A percentile compares a stretch with the other conserved stretches of the same genome.
Conservation (phyloP, 2,329 filamentous ascomycete genomes). For the Diplocarpon mali region DNA sequence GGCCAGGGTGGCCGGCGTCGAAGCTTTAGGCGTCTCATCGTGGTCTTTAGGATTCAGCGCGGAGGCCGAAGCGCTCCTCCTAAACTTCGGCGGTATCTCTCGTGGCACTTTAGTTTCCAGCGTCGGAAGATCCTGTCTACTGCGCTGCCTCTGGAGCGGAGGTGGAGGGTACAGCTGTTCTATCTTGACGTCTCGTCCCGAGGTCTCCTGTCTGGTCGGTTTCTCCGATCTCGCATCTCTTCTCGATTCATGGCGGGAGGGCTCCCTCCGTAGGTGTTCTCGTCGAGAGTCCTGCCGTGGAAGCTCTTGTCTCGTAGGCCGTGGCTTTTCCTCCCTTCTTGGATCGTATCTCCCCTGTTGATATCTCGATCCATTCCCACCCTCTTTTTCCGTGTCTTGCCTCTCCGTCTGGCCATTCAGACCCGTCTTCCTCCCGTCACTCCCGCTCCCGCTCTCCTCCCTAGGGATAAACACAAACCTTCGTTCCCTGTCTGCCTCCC, state of each 20-base stretch:
- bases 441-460: not conserved
- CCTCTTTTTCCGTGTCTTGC: not conserved
- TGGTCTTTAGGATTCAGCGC: constrained; percentile 12
- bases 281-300: not conserved
- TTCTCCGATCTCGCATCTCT: not conserved
- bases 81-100: constrained; percentile 24
- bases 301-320: not conserved
- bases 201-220: not conserved
- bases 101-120: constrained; percentile 25
- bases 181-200: constrained; percentile 4
- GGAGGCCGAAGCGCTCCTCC: constrained; percentile 24
- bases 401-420: not conserved
- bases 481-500: not conserved
- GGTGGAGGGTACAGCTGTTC: constrained; percentile 11
- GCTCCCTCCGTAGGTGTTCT: constrained; percentile 1
- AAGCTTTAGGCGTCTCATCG: constrained; percentile 20
- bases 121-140: constrained; percentile 25
- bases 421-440: not conserved
- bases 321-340: not conserved
- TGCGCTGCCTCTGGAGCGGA: constrained; percentile 17
- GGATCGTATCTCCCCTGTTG: not conserved
- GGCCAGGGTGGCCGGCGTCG: constrained; percentile 14
- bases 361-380: not conserved
- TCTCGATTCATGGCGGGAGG: constrained; percentile 1
- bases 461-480: not conserved